These are phyloP conservation scores for Dimocarpus longan DNA, from an alignment of 345 rosid genomes.

Conservation along the genomic window DNA sequence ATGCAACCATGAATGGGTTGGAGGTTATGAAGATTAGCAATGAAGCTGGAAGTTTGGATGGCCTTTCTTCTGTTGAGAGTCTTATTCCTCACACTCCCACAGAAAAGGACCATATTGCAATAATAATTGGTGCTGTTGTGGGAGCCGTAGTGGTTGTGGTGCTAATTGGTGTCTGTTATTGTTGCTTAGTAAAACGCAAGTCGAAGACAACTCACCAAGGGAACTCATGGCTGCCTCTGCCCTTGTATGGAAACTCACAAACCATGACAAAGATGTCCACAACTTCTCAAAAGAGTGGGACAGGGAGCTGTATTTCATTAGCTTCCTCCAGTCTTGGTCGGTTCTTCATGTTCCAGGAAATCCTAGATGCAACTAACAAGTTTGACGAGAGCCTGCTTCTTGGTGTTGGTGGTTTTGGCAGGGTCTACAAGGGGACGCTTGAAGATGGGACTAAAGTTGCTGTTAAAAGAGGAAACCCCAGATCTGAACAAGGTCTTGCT, in stretches of 20 bases:
- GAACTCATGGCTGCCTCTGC: conserved; percentile 84
- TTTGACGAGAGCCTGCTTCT: conserved; percentile 87
- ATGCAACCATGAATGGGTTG: conserved; percentile 83
- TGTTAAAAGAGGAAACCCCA: conserved; percentile 97
- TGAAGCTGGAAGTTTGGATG: conserved; percentile 70
- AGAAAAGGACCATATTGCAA: conserved; percentile 36
- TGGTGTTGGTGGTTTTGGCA: conserved; percentile 98
- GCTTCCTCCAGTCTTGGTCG: conserved; percentile 82
- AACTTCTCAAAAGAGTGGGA: conserved; percentile 81
- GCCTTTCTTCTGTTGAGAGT: conserved; percentile 57
- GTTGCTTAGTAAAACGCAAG: conserved; percentile 54
- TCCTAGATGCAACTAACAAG: conserved; percentile 88
- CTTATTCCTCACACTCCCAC: conserved; percentile 58
- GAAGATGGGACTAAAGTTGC: conserved; percentile 92
- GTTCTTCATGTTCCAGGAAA: conserved; percentile 82
- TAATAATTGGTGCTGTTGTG: conserved; percentile 50
- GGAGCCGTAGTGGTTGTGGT: conserved; percentile 51
- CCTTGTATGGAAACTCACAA: conserved; percentile 86
- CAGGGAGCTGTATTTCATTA: conserved; percentile 87
- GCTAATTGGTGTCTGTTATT: conserved; percentile 59
- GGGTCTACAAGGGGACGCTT: conserved; percentile 88
- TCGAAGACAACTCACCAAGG: conserved; percentile 66
- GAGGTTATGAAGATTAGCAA: conserved; percentile 92
- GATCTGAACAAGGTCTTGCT: conserved; percentile 98
- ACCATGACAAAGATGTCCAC: conserved; percentile 85